Percentiles rank a stretch among this genome's conserved stretches.
These are phyloP conservation scores for Metschnikowia arizonensis DNA, from an alignment of 805 yeast species.

Conservation along the genomic window DNA sequence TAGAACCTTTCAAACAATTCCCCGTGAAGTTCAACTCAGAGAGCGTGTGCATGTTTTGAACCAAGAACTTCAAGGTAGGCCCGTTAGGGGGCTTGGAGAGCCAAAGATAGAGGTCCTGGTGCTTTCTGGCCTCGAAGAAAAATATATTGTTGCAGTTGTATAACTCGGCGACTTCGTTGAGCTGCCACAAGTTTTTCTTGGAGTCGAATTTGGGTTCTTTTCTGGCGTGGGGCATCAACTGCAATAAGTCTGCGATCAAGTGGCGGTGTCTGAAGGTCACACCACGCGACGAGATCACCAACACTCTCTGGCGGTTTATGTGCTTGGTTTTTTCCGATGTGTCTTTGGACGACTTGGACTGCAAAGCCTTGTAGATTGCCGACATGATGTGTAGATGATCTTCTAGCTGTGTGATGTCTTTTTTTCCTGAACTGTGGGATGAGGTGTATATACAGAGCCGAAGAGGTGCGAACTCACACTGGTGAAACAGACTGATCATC, in stretches of 20 bases:
- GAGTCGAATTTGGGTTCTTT: conserved; percentile 95
- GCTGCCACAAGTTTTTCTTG: conserved; percentile 79
- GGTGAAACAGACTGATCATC: not conserved
- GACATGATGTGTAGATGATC: conserved; percentile 28
- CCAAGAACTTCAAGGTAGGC: conserved; percentile 89
- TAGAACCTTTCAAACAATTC: conserved; percentile 89
- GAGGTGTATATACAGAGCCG: conserved; percentile 8
- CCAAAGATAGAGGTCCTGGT: conserved; percentile 93
- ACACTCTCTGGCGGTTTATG: conserved; percentile 82
- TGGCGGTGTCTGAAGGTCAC: conserved; percentile 95
- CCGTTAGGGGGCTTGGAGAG: conserved; percentile 96
- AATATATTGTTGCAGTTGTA: conserved; percentile 95
- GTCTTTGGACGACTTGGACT: conserved; percentile 44
- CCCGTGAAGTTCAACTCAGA: conserved; percentile 96
- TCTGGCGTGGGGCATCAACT: conserved; percentile 87
- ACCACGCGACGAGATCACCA: conserved; percentile 91
- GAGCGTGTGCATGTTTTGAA: conserved; percentile 92
- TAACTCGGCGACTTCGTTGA: conserved; percentile 93
- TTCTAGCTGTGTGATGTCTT: conserved; percentile 1
- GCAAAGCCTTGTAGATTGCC: conserved; percentile 45
- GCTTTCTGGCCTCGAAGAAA: conserved; percentile 94
- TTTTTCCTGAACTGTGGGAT: not conserved
- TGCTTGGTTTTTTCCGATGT: conserved; percentile 49
- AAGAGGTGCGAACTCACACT: conserved; percentile 2
- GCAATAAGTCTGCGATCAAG: conserved; percentile 72